A percentile compares a stretch with the other conserved stretches of the same genome.
Evolutionary conservation across 2,329 filamentous ascomycete species (phyloP).

Genomic region (Conoideocrella luteorostrata): DNA sequence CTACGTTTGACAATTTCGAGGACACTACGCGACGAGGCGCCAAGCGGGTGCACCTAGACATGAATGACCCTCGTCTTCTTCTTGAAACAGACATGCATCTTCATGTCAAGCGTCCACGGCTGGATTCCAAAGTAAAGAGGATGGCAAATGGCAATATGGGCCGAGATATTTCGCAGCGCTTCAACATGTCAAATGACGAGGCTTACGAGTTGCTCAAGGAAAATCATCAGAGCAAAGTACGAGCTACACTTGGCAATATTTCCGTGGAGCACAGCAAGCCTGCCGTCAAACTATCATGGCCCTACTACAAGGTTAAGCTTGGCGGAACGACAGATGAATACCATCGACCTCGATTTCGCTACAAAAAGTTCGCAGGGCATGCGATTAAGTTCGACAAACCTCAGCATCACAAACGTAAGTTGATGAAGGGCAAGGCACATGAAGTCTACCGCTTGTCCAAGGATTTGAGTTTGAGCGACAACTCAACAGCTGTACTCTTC

Average conservation of each 20-base stretch:
- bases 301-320: constrained; percentile 88
- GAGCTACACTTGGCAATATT: constrained; percentile 83
- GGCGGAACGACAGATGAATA: constrained; percentile 70
- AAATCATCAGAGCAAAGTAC: constrained; percentile 93
- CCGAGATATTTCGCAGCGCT: constrained; percentile 70
- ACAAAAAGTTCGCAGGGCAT: constrained; percentile 60
- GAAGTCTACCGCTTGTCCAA: constrained; percentile 75
- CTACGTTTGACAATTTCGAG: constrained; percentile 76
- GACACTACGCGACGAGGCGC: constrained; percentile 64
- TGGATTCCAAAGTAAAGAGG: constrained; percentile 54
- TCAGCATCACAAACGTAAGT: constrained; percentile 71
- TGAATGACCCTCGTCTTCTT: constrained; percentile 82
- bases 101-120: constrained; percentile 52
- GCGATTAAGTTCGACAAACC: constrained; percentile 67
- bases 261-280: constrained; percentile 93
- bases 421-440: constrained; percentile 71
- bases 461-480: constrained; percentile 81
- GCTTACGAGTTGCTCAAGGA: constrained; percentile 94
- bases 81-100: constrained; percentile 68
- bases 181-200: constrained; percentile 94
- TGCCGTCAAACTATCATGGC: constrained; percentile 84
- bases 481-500: constrained; percentile 78
- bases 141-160: constrained; percentile 64
- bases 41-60: constrained; percentile 74
- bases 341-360: constrained; percentile 72